Conservation (phyloP, 192 early-diverging fungal species). For the Coemansia javaensis region DNA sequence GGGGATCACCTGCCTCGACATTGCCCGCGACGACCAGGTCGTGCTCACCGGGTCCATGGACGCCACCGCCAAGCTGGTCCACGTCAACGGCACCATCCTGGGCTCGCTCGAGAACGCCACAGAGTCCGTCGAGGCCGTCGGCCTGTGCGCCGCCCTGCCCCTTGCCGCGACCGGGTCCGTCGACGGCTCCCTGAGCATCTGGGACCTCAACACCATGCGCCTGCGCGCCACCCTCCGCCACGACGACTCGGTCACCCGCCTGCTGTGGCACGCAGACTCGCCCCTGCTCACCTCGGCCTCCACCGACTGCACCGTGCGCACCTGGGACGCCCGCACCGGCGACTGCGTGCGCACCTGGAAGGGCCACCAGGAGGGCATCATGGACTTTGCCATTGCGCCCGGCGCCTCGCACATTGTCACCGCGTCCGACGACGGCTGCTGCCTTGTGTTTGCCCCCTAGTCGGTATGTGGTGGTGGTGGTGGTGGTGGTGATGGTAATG, state of each 20-base stretch:
- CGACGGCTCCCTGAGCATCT: slow-evolving; percentile 85
- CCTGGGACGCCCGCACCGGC: slow-evolving; percentile 93
- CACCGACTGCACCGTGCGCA: slow-evolving; percentile 70
- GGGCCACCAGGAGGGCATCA: slow-evolving; percentile 84
- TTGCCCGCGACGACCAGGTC: slow-evolving; percentile 70
- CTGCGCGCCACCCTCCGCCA: slow-evolving; percentile 79
- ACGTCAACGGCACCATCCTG: slow-evolving; percentile 75
- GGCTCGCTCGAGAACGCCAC: slow-evolving; percentile 74
- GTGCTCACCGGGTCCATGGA: slow-evolving; percentile 81
- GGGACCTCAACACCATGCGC: slow-evolving; percentile 83
- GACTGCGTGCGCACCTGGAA: slow-evolving; percentile 63
- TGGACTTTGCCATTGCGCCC: slow-evolving; percentile 72
- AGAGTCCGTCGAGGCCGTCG: slow-evolving; percentile 84
- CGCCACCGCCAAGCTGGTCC: slow-evolving; percentile 70
- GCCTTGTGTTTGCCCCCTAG: slow-evolving; percentile 59
- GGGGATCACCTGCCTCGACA: slow-evolving; percentile 67
- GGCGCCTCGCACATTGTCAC: slow-evolving; percentile 73
- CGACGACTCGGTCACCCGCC: slow-evolving; percentile 79
- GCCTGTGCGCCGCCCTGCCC: slow-evolving; percentile 63
- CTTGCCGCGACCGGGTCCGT: slow-evolving; percentile 81
- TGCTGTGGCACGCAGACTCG: slow-evolving; percentile 62
- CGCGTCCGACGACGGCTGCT: slow-evolving; percentile 79
- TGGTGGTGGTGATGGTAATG: too few species aligned
- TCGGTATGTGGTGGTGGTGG: too few species aligned
- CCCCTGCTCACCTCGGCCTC: slow-evolving; percentile 73